Evolutionary conservation across 129 eudicot species (phyloP).

Genomic region (Glebionis coronaria): DNA sequence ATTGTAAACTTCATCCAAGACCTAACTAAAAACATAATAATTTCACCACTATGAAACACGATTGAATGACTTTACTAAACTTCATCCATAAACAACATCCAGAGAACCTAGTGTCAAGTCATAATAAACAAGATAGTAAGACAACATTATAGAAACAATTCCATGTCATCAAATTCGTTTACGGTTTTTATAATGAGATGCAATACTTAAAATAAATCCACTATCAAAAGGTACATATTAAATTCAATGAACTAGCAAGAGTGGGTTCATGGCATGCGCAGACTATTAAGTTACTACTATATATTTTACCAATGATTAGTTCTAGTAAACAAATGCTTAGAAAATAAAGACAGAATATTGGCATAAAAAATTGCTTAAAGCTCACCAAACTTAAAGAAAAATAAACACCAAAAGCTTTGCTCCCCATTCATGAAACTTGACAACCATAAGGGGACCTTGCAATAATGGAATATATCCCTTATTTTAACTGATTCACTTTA

Average conservation of each 20-base stretch:
- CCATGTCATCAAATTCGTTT: no score
- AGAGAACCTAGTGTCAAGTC: no score
- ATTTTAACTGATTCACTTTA: slow-evolving; percentile 1
- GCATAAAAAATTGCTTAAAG: slow-evolving; percentile 20
- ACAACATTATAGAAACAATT: no score
- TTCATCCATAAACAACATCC: no score
- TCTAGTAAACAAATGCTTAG: neutral
- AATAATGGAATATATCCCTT: slow-evolving; percentile 8
- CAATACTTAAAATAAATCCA: neutral
- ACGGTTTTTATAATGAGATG: no score
- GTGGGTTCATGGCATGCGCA: slow-evolving; percentile 38
- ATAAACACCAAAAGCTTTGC: slow-evolving; percentile 35
- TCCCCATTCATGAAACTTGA: slow-evolving; percentile 58
- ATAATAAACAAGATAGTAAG: no score
- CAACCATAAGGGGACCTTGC: slow-evolving; percentile 36
- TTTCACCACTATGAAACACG: no score
- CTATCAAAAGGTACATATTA: slow-evolving; percentile 18
- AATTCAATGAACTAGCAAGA: slow-evolving; percentile 18
- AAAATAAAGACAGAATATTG: slow-evolving; percentile 31
- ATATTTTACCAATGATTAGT: slow-evolving; percentile 22
- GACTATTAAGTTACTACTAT: slow-evolving; percentile 15
- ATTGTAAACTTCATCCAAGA: no score
- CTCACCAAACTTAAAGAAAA: slow-evolving; percentile 29
- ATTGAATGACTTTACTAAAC: no score
- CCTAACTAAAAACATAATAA: no score